Base-by-base conservation (phyloP, 164 flowering plant genomes). In the Vitis amurensis region DNA sequence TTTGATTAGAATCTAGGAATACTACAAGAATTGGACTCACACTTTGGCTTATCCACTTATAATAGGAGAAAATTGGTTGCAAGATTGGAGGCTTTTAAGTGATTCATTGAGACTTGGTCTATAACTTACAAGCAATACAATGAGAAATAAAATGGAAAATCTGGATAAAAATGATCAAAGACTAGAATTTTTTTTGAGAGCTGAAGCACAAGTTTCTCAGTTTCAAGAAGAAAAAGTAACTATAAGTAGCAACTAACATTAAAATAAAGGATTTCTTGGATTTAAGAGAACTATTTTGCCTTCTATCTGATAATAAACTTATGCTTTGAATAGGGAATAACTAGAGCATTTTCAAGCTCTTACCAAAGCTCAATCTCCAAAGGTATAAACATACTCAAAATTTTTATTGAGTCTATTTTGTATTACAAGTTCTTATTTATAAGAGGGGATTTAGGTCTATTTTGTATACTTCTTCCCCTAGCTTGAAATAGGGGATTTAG, bases 331-430 rank as follows among this genome's bases (percentile, higher is more conserved):
- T 83, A 93, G 97, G 84, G 68, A 81, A 67, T 77, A 88, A 63
- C 74, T 72, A 30, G 88, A 83, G 16, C 91, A 86, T 69, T 93
- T 79, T 74, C 77, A 82, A 75, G 64, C 65, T 52, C 94, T 93
- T 60, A 86, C 95, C 2, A 60, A 84, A 59, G 82, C 47, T 63
- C 98, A 93, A 77, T 74, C 82, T 12, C 97, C 98, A 14, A 90
- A 93, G 94, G 98, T 93, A 76, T 59, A 44, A 51, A 31, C 27
- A 23, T 23, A 1, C 11, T 29, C 50, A 30, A 11, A 51, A 44
- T 56, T 59, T 47, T 10, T 2, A 52, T 1, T 3, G 15, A 12
- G 15, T 27, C 55, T 16, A 23, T 23, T 23, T 1, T 23, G 27
- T 0, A 23, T 23, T 23, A 23, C 44, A 31, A 31, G 44, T 2